A percentile compares a stretch with the other conserved stretches of the same genome.
These are phyloP conservation scores for Colletotrichum sp. DNA, from an alignment of 2,329 filamentous ascomycete species.

Conservation along the genomic window DNA sequence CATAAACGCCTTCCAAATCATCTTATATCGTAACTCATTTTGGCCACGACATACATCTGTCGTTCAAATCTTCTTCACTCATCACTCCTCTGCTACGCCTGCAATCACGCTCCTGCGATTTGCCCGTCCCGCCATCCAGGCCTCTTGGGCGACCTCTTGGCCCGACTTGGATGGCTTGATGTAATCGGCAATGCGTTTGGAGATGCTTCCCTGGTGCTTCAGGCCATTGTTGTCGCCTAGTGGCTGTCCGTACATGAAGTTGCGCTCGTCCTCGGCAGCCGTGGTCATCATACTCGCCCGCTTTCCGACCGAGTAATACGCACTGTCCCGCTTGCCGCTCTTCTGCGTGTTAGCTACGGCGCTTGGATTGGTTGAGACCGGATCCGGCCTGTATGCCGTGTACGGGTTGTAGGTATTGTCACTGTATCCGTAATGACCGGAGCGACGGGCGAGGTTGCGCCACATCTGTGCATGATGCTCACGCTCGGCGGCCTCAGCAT, in stretches of 20 bases:
- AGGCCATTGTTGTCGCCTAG: constrained; percentile 6
- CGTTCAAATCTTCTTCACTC: not conserved
- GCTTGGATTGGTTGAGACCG: not conserved
- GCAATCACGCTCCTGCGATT: constrained; percentile 9
- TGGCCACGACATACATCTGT: not conserved
- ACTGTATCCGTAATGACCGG: constrained; percentile 12
- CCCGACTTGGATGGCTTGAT: constrained; percentile 26
- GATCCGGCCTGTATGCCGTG: not conserved
- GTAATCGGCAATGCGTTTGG: constrained; percentile 56
- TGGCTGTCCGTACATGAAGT: not conserved
- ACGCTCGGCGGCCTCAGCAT: constrained; percentile 30
- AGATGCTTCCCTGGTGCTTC: constrained; percentile 34
- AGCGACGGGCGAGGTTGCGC: constrained; percentile 25
- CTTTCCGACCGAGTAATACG: constrained; percentile 11
- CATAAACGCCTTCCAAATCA: not conserved
- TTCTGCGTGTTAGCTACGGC: not conserved
- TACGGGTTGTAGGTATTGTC: constrained; percentile 1
- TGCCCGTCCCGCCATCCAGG: not conserved
- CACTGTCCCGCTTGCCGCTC: constrained; percentile 10
- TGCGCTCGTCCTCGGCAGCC: constrained; percentile 5
- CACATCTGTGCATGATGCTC: constrained; percentile 24
- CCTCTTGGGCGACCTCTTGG: not conserved
- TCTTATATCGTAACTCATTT: not conserved
- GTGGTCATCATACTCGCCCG: constrained; percentile 10
- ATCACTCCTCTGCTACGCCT: not conserved